Evolutionary conservation across 768 basidiomycete species (phyloP).

Genomic region (Trametopsis cervina): DNA sequence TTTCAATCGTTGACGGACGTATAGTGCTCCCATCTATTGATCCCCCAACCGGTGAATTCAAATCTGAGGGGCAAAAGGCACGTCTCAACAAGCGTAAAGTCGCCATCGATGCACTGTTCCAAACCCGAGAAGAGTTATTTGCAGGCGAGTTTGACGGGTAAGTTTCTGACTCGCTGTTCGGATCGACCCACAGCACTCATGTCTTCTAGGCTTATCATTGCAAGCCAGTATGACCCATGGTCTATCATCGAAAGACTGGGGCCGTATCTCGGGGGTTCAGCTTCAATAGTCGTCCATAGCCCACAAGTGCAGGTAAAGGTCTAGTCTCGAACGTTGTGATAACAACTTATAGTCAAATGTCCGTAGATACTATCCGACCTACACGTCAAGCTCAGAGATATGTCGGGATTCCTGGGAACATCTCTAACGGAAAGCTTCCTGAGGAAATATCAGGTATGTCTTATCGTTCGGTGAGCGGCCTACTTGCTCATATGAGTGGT

Average conservation of each 20-base stretch:
- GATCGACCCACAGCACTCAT: neutral
- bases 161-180: slow-evolving; percentile 18
- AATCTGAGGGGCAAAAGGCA: slow-evolving; percentile 65
- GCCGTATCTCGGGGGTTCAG: slow-evolving; percentile 79
- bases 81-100: slow-evolving; percentile 74
- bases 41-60: slow-evolving; percentile 47
- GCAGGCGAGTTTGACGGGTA: slow-evolving; percentile 86
- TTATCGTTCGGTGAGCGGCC: neutral
- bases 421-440: slow-evolving; percentile 82
- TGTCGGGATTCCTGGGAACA: slow-evolving; percentile 67
- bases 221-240: slow-evolving; percentile 79
- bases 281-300: slow-evolving; percentile 80
- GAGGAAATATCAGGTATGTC: slow-evolving; percentile 77
- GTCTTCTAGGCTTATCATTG: slow-evolving; percentile 57
- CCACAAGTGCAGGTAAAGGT: slow-evolving; percentile 67
- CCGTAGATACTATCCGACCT: slow-evolving; percentile 68
- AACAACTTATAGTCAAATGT: slow-evolving; percentile 6
- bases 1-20: slow-evolving; percentile 5
- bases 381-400: slow-evolving; percentile 60
- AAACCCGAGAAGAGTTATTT: slow-evolving; percentile 74
- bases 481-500: slow-evolving; percentile 1
- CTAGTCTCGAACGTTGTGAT: neutral
- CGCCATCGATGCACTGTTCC: slow-evolving; percentile 52
- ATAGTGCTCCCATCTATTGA: slow-evolving; percentile 57
- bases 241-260: slow-evolving; percentile 70